Evolutionary conservation across 495 filamentous ascomycete species (phyloP).

Genomic region (Xylaria venustula): DNA sequence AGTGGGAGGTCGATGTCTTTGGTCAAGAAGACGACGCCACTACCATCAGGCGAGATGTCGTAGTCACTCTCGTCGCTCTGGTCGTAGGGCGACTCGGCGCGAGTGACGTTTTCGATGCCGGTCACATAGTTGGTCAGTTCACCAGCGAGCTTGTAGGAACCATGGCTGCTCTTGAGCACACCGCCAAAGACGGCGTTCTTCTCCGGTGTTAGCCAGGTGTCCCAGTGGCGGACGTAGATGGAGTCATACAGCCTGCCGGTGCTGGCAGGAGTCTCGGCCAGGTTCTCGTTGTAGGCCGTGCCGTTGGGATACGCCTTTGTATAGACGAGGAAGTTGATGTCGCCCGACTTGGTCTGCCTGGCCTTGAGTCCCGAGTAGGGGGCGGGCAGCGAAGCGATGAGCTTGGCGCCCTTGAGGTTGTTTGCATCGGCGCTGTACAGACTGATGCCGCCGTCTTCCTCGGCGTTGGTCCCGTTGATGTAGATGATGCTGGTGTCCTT

Average conservation of each 20-base stretch:
- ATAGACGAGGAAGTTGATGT: slow-evolving; percentile 63
- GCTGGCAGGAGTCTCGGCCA: slow-evolving; percentile 42
- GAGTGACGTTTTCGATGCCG: slow-evolving; percentile 48
- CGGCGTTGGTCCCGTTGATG: slow-evolving; percentile 56
- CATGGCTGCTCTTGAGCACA: slow-evolving; percentile 43
- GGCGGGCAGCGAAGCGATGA: slow-evolving; percentile 56
- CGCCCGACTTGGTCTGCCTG: slow-evolving; percentile 50
- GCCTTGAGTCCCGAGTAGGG: slow-evolving; percentile 65
- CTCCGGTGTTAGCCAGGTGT: slow-evolving; percentile 55
- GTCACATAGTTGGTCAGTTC: slow-evolving; percentile 50
- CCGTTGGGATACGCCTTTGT: slow-evolving; percentile 56
- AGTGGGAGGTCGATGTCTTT: slow-evolving; percentile 67
- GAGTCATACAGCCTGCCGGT: slow-evolving; percentile 56
- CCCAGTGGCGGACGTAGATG: slow-evolving; percentile 62
- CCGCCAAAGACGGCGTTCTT: slow-evolving; percentile 66
- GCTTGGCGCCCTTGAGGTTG: slow-evolving; percentile 24
- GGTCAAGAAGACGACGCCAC: slow-evolving; percentile 62
- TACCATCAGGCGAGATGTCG: slow-evolving; percentile 41
- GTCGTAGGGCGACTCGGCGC: slow-evolving; percentile 41
- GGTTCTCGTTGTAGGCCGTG: slow-evolving; percentile 54
- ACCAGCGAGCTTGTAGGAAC: slow-evolving; percentile 34
- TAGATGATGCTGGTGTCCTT: slow-evolving; percentile 54
- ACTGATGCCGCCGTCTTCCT: slow-evolving; percentile 54
- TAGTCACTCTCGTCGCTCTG: slow-evolving; percentile 39
- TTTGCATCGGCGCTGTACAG: slow-evolving; percentile 51